Evolutionary conservation across 345 rosid genomes (phyloP).

Genomic region (Heritiera littoralis): DNA sequence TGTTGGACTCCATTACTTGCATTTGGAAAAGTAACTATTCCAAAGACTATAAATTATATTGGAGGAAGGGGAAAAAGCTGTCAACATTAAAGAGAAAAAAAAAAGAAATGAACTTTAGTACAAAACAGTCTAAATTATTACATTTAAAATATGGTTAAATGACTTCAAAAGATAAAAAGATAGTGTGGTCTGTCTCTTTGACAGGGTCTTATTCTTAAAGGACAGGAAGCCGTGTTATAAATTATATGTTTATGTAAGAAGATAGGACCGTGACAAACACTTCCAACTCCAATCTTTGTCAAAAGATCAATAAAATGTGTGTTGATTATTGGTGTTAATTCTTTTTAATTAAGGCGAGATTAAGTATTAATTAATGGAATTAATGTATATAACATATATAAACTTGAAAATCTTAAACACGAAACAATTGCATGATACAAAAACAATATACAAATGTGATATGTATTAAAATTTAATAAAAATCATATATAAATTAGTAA

Average conservation of each 20-base stretch:
- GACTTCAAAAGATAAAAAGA: neutral
- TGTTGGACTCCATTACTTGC: constrained; percentile 34
- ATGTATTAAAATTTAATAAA: too few species aligned
- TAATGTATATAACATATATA: too few species aligned
- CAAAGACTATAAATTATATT: constrained; percentile 17
- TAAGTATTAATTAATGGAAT: too few species aligned
- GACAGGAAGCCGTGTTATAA: constrained; percentile 23
- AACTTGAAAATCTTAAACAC: too few species aligned
- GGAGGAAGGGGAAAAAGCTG: constrained; percentile 18
- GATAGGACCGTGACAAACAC: constrained; percentile 28
- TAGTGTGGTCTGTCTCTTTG: neutral
- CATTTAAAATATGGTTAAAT: neutral
- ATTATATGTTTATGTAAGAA: neutral
- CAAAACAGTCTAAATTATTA: constrained; percentile 8
- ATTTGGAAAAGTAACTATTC: constrained; percentile 34
- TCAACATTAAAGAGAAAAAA: neutral
- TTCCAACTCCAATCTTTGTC: constrained; percentile 17
- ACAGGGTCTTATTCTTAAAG: constrained; percentile 12
- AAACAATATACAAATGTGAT: too few species aligned
- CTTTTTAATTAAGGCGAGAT: neutral
- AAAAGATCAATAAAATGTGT: constrained; percentile 2
- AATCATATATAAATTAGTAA: too few species aligned
- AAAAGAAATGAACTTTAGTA: neutral
- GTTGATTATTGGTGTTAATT: neutral
- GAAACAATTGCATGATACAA: too few species aligned